Base-by-base conservation (phyloP, 768 basidiomycete genomes). In the Gymnopilus dilepis region DNA sequence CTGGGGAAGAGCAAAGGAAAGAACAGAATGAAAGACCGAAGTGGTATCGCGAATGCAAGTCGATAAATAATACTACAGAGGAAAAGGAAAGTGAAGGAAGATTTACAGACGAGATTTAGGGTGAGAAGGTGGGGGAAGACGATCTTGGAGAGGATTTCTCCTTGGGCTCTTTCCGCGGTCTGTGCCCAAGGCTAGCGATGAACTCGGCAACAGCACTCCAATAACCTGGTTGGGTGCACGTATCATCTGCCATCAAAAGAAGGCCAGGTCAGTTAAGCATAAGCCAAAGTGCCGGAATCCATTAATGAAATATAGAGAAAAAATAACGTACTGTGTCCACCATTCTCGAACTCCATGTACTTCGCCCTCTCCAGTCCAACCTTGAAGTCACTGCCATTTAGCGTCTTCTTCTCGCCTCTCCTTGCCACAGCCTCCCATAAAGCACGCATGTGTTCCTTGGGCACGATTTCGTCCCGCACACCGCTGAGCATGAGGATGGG, bases 401-500 rank as follows among this genome's bases (percentile, higher is more conserved):
- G 60, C 30, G 61, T 76, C 69, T 73, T 80, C 65, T 74, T 79
- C 64, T 82, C 82, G 9, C 84, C 86, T 40, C 85, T 79, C 31
- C 78, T 80, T 12, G 83, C 80, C 6, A 89, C 77, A 38, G 87
- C 80, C 64, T 86, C 83, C 86, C 89, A 92, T 3, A 92, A 78
- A 5, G 83, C 83, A 22, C 80, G 79, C 92, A 96, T 95, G 67
- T 95, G 92, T 58, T 81, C 78, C 50, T 83, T 82, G 12, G 90
- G 91, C 2, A 96, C 88, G 7, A 95, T 80, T 62, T 90, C 86
- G 66, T 96, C 94, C 31, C 69, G 71, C 43, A 72, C 68, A 21
- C 96, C 96, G 56, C 90, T 90, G 26, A 98, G 76, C 84, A 97
- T 89, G 19, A 97, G 80, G 9, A 95, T 87, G 0, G 94, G 94